Base-by-base conservation (phyloP, 805 yeast genomes). In the Candida wancherniae region DNA sequence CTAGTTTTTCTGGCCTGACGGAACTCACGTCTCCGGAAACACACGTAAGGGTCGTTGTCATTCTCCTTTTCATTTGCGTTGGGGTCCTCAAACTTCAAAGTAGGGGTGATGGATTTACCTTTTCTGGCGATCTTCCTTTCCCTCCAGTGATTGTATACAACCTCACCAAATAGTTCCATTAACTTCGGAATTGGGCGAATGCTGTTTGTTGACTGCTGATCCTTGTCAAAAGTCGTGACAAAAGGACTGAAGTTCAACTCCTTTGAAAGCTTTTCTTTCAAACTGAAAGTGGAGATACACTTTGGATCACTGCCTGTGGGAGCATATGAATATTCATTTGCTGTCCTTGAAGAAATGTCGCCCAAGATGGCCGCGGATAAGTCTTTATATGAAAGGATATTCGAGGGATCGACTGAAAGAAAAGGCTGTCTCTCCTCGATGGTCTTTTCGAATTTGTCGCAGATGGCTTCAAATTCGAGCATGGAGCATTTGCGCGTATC, bases 1-100 rank as follows among this genome's bases (percentile, higher is more conserved):
- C 98, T 77, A 0, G 98, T 92, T 57, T 92, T 92, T 57, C 98
- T 81, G 18, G 94, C 92, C 53, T 84, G 97, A 44, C 98, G 77
- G 43, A 86, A 81, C 51, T 88, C 97, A 57, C 98, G 81, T 45
- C 96, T 78, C 50, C 98, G 75, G 67, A 92, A 92, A 63, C 97
- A 86, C 23, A 86, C 81, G 57, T 92, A 92, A 2, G 98, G 97
- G 56, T 92, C 97, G 37, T 73, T 75, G 49, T 88, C 97, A 35
- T 65, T 64, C 49, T 88, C 97, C 50, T 87, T 87, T 37, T 85
- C 92, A 34, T 75, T 75, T 6, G 69, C 69, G 42, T 55, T 62
- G 15, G 84, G 84, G 45, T 84, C 88, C 61, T 88, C 97, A 54
- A 84, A 87, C 54, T 79, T 84, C 29, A 92, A 65, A 10, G 69